A percentile compares a stretch with the other conserved stretches of the same genome.
phyloP scores from a whole-genome alignment of 1,284 basidiomycete genomes.

The Ustilago curta region DNA sequence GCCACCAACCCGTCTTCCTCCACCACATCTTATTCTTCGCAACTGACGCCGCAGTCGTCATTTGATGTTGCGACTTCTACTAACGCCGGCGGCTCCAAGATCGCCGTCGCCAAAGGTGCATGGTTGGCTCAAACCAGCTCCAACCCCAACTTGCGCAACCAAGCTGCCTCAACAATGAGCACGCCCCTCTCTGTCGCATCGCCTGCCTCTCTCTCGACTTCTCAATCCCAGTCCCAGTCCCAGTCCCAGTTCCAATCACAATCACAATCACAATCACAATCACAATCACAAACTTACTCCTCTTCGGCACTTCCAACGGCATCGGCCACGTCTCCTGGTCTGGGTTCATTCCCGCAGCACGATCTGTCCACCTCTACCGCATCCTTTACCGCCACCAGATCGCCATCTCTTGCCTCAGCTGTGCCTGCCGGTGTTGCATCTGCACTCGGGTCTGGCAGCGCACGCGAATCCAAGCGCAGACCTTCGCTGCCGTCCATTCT shows the following conservation, averaged over 20 bases:
- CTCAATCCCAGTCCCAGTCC: conserved; percentile 11
- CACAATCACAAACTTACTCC: conserved; percentile 7
- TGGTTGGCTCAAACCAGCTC: conserved; percentile 44
- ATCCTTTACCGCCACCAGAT: conserved; percentile 3
- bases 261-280: no score
- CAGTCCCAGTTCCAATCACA: conserved; percentile 9
- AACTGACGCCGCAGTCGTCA: conserved; percentile 12
- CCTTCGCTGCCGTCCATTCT: conserved; percentile 59
- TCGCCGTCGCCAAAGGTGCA: conserved; percentile 2
- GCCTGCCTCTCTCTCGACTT: conserved; percentile 22
- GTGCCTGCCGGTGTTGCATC: conserved; percentile 1
- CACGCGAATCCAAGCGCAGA: conserved; percentile 47
- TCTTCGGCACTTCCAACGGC: neutral
- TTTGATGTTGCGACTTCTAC: conserved; percentile 23
- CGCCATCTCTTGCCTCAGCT: conserved; percentile 16
- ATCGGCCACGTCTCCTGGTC: conserved; percentile 2
- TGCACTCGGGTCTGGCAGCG: conserved; percentile 11
- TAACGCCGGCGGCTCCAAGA: conserved; percentile 7
- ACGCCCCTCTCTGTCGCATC: conserved; percentile 24
- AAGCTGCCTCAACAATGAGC: conserved; percentile 5
- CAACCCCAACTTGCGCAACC: conserved; percentile 51
- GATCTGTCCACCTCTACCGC: neutral
- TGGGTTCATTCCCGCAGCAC: neutral
- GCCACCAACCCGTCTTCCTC: neutral
- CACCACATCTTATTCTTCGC: conserved; percentile 4